These are phyloP conservation scores for Oryza rufipogon DNA, from an alignment of 176 grass and related monocot species.

Conservation along the genomic window DNA sequence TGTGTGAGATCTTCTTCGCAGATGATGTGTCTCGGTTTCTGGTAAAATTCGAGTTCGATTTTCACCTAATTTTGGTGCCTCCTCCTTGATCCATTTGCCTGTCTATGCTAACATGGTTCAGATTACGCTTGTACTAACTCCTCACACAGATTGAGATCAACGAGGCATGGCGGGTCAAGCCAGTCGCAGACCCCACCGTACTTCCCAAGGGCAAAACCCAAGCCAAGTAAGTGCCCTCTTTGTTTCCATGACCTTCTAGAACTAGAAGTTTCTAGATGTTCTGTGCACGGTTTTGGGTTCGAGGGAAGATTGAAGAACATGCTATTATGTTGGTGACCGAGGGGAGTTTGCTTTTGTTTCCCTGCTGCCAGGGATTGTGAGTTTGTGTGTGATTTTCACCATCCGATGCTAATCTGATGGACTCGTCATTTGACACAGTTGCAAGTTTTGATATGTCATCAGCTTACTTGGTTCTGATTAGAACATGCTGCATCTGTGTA, in stretches of 20 bases:
- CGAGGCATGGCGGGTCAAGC: constrained; percentile 62
- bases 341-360: constrained; percentile 6
- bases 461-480: constrained; percentile 17
- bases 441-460: constrained; percentile 5
- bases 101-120: neutral
- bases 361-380: neutral
- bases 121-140: constrained; percentile 1
- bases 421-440: neutral
- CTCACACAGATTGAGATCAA: constrained; percentile 69
- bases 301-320: neutral
- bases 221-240: constrained; percentile 67
- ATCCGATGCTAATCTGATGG: constrained; percentile 33
- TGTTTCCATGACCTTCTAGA: constrained; percentile 8
- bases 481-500: neutral
- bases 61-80: neutral
- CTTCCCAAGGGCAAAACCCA: constrained; percentile 82
- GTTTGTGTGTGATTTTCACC: neutral
- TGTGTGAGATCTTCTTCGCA: constrained; percentile 30
- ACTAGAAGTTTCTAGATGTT: constrained; percentile 23
- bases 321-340: neutral
- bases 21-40: constrained; percentile 68
- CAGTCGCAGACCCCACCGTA: constrained; percentile 49
- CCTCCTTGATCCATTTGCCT: constrained; percentile 8
- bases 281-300: neutral
- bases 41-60: constrained; percentile 38